These are phyloP conservation scores for Leucosporidium yakuticum DNA, from an alignment of 768 basidiomycete genomes.

Conservation along the genomic window DNA sequence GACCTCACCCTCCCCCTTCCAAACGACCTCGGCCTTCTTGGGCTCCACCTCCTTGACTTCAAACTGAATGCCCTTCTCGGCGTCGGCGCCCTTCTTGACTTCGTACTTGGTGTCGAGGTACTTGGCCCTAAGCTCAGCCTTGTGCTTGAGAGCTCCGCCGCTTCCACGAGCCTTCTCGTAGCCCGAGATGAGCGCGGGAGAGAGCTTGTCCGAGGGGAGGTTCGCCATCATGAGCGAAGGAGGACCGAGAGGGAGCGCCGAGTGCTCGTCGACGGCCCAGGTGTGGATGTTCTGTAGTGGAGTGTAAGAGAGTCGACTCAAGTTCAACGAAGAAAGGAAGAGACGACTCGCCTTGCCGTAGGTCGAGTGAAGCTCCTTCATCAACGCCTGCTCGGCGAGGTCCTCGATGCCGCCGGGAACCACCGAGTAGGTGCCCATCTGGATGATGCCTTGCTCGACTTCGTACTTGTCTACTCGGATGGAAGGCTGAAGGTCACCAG, in stretches of 20 bases:
- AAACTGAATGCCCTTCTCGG: conserved; percentile 43
- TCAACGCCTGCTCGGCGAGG: conserved; percentile 45
- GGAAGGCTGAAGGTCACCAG: no score
- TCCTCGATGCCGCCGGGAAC: conserved; percentile 41
- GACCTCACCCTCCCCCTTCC: conserved; percentile 16
- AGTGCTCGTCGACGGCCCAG: conserved; percentile 45
- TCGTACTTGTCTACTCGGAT: conserved; percentile 27
- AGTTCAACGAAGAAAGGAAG: no score
- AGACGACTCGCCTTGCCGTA: conserved; percentile 46
- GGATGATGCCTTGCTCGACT: conserved; percentile 23
- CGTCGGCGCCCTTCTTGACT: conserved; percentile 45
- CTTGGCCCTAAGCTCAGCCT: conserved; percentile 43
- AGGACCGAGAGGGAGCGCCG: conserved; percentile 44
- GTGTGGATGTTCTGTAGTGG: conserved; percentile 33
- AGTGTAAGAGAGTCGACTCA: no score
- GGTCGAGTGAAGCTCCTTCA: conserved; percentile 50
- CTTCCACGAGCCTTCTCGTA: conserved; percentile 36
- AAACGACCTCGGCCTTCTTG: conserved; percentile 1
- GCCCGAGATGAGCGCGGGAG: neutral
- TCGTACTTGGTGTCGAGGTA: conserved; percentile 48
- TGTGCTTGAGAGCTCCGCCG: conserved; percentile 39
- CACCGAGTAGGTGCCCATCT: neutral
- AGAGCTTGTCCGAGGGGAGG: conserved; percentile 38
- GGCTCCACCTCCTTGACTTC: conserved; percentile 40
- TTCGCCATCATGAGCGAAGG: conserved; percentile 50